Evolutionary conservation across 371 early-diverging fungal species (phyloP), one percentile per base, ranked within the genome.

Genomic region (Mucor ambiguus): DNA sequence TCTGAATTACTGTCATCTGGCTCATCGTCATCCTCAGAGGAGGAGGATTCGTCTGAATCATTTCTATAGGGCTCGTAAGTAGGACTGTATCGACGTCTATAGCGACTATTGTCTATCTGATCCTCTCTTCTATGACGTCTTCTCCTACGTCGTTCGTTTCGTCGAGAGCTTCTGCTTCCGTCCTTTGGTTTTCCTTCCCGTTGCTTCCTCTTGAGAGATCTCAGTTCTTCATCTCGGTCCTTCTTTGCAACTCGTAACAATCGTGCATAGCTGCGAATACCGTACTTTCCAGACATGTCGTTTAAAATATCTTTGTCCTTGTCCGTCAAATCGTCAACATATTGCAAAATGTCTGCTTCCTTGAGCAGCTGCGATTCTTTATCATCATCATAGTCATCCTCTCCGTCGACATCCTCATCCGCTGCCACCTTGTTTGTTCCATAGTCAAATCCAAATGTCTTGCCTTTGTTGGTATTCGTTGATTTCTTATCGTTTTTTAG

Each of bases 241-340:
- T 73, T 77, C 41, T 80, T 81, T 18, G 81, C 79, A 11, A 75
- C 73, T 30, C 79, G 68, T 18, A 83, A 67, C 11, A 79, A 68
- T 29, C 80, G 77, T 1, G 72, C 74, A 59, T 81, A 83, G 35
- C 81, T 79, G 12, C 65, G 69, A 28, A 83, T 78, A 20, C 78
- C 78, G 44, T 81, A 83, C 58, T 78, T 79, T 14, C 65, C 67
- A 14, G 79, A 79, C 81, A 83, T 81, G 0, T 75, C 76, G 38
- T 81, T 77, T 59, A 83, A 56, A 12, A 65, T 71, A 43, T 73
- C 61, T 32, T 72, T 67, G 32, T 83, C 83, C 28, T 72, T 74
- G 26, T 81, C 81, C 0, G 73, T 79, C 60, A 83, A 58, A 28
- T 83, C 81, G 57, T 83, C 77, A 2, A 83, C 78, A 60, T 83